Conservation (phyloP, 2,329 filamentous ascomycete genomes). For the Paraphaeosphaeria sporulosa region DNA sequence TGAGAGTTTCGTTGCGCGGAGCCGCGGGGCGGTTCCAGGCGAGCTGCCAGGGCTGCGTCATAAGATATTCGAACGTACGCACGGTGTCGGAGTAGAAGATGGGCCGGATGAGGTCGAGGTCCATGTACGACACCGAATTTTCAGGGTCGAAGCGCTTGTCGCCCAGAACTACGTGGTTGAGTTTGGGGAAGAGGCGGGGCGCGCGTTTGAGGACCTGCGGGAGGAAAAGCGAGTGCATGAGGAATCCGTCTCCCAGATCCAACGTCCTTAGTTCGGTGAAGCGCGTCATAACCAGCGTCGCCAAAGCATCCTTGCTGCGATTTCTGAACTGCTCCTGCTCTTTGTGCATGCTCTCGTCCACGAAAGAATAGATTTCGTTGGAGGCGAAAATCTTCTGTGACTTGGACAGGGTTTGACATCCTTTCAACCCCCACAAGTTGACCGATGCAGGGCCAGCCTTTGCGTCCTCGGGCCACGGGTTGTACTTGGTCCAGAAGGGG, state of each 20-base stretch:
- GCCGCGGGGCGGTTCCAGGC: slow-evolving; percentile 25
- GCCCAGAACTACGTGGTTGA: slow-evolving; percentile 26
- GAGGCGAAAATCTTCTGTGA: slow-evolving; percentile 27
- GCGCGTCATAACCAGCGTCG: slow-evolving; percentile 30
- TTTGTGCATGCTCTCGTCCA: slow-evolving; percentile 34
- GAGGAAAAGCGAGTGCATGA: slow-evolving; percentile 35
- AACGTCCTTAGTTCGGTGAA: slow-evolving; percentile 26
- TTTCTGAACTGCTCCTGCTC: slow-evolving; percentile 27
- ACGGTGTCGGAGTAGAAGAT: slow-evolving; percentile 31
- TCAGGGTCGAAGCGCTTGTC: slow-evolving; percentile 23
- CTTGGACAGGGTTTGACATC: slow-evolving; percentile 25
- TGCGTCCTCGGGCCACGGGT: slow-evolving; percentile 26
- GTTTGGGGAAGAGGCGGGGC: slow-evolving; percentile 29
- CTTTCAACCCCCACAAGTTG: slow-evolving; percentile 34
- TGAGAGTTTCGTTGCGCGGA: slow-evolving; percentile 26
- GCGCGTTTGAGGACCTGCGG: slow-evolving; percentile 33
- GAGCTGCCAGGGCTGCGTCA: slow-evolving; percentile 34
- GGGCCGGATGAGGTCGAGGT: slow-evolving; percentile 34
- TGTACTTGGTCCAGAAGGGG: slow-evolving; percentile 29
- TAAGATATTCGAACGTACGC: slow-evolving; percentile 29
- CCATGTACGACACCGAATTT: slow-evolving; percentile 29
- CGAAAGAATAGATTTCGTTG: slow-evolving; percentile 31
- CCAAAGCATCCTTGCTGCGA: slow-evolving; percentile 32
- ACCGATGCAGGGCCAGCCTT: slow-evolving; percentile 13
- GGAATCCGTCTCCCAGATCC: slow-evolving; percentile 33